phyloP scores from a whole-genome alignment of 257 asterid genomes.

The Thymus quinquecostatus region DNA sequence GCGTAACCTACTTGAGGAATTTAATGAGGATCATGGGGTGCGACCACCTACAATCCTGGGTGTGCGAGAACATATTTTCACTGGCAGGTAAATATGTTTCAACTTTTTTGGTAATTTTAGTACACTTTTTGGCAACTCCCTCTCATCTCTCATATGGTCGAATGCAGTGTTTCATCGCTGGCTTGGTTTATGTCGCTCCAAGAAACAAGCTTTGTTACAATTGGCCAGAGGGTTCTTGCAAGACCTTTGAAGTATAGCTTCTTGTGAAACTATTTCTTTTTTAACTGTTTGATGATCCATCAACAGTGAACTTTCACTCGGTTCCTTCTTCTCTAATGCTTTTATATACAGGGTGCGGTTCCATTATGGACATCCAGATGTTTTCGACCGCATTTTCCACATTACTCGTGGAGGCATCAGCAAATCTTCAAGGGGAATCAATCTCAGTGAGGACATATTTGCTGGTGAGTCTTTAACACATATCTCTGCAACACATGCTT shows the following conservation, averaged over 20 bases:
- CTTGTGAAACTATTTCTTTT: background rate
- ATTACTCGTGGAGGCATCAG: constrained; percentile 98
- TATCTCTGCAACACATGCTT: constrained; percentile 6
- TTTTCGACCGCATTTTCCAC: constrained; percentile 93
- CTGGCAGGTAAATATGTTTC: constrained; percentile 72
- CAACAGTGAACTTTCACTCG: constrained; percentile 10
- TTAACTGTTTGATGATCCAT: constrained; percentile 18
- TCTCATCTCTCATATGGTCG: constrained; percentile 37
- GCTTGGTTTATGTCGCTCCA: constrained; percentile 99
- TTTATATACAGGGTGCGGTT: constrained; percentile 75
- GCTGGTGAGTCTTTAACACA: constrained; percentile 70
- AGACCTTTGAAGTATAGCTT: constrained; percentile 84
- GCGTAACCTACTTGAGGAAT: constrained; percentile 97
- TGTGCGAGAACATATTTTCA: constrained; percentile 95
- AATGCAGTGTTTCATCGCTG: constrained; percentile 92
- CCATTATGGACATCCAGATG: constrained; percentile 98
- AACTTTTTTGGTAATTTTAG: constrained; percentile 15
- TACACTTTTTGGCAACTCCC: constrained; percentile 15
- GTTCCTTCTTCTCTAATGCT: constrained; percentile 24
- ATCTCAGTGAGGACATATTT: constrained; percentile 96
- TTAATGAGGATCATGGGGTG: constrained; percentile 95
- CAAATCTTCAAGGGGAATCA: constrained; percentile 92
- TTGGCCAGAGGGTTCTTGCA: constrained; percentile 99
- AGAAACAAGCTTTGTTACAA: constrained; percentile 98
- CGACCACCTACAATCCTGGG: constrained; percentile 94